Evolutionary conservation across 2,329 filamentous ascomycete species (phyloP).

Genomic region (Albophoma yamanashiensis): DNA sequence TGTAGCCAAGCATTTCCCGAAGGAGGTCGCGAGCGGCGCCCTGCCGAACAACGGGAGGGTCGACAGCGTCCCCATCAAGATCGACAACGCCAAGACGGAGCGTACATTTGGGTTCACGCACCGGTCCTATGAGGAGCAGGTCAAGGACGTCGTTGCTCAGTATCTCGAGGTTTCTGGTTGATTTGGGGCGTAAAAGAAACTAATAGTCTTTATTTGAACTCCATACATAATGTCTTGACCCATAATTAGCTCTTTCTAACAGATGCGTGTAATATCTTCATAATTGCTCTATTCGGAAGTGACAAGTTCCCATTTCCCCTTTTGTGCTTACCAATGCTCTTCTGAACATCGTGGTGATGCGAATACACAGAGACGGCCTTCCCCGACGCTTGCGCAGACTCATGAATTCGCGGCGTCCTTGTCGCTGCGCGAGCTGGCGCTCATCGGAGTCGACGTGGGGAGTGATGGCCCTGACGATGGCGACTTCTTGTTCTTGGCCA

Average conservation of each 20-base stretch:
- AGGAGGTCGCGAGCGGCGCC: slow-evolving; percentile 2
- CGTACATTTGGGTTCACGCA: slow-evolving; percentile 21
- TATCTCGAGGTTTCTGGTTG: slow-evolving; percentile 16
- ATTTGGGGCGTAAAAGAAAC: not conserved
- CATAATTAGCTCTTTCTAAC: not conserved
- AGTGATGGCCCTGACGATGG: slow-evolving; percentile 61
- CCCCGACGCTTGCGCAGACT: not conserved
- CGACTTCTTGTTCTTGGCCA: slow-evolving; percentile 31
- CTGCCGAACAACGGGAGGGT: slow-evolving; percentile 4
- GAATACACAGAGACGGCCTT: not conserved
- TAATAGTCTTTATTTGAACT: not conserved
- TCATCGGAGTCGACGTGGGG: slow-evolving; percentile 61
- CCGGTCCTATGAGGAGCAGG: slow-evolving; percentile 20
- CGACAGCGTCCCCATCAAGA: not conserved
- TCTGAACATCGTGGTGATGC: not conserved
- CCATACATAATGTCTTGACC: not conserved
- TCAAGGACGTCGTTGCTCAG: slow-evolving; percentile 20
- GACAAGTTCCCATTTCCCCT: not conserved
- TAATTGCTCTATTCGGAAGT: not conserved
- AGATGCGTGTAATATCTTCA: not conserved
- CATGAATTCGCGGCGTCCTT: slow-evolving; percentile 59
- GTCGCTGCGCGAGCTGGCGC: slow-evolving; percentile 80
- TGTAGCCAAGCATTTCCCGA: slow-evolving; percentile 4
- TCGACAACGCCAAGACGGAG: slow-evolving; percentile 18
- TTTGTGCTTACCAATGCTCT: not conserved